Conservation (phyloP, 495 filamentous ascomycete genomes). For the Penicillium pulvis region DNA sequence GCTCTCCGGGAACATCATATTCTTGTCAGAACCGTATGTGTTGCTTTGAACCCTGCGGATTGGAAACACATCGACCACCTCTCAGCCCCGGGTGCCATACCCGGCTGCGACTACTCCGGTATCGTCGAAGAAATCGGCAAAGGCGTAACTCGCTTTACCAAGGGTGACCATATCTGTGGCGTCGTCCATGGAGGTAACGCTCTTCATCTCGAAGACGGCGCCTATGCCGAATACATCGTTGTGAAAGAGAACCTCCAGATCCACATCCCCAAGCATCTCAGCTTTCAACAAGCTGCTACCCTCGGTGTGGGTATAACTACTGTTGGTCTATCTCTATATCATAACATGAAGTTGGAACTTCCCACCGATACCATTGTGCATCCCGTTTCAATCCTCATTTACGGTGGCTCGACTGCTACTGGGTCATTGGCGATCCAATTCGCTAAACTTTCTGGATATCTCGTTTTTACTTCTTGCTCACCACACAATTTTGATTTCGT, state of each 20-base stretch:
- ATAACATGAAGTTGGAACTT: constrained; percentile 21
- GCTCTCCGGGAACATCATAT: constrained; percentile 41
- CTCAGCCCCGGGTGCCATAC: constrained; percentile 31
- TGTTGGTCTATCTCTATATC: constrained; percentile 27
- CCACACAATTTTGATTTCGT: constrained; percentile 38
- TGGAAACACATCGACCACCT: constrained; percentile 51
- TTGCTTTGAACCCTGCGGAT: constrained; percentile 58
- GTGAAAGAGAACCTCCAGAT: constrained; percentile 50
- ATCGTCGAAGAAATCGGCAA: constrained; percentile 52
- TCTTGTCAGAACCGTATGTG: constrained; percentile 45
- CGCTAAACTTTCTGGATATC: constrained; percentile 44
- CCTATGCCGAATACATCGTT: constrained; percentile 51
- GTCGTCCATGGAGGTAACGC: constrained; percentile 50
- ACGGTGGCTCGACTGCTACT: constrained; percentile 52
- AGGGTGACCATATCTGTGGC: constrained; percentile 49
- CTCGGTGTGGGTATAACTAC: constrained; percentile 53
- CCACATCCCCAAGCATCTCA: constrained; percentile 49
- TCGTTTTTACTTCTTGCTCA: constrained; percentile 39
- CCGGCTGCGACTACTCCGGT: constrained; percentile 60
- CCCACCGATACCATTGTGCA: constrained; percentile 2
- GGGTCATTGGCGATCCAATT: constrained; percentile 58
- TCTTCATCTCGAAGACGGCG: constrained; percentile 46
- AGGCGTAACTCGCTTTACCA: neutral
- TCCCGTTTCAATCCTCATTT: constrained; percentile 44
- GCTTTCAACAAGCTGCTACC: constrained; percentile 52